phyloP scores from a whole-genome alignment of 805 yeast species.

The Suhomyces prunicola region DNA sequence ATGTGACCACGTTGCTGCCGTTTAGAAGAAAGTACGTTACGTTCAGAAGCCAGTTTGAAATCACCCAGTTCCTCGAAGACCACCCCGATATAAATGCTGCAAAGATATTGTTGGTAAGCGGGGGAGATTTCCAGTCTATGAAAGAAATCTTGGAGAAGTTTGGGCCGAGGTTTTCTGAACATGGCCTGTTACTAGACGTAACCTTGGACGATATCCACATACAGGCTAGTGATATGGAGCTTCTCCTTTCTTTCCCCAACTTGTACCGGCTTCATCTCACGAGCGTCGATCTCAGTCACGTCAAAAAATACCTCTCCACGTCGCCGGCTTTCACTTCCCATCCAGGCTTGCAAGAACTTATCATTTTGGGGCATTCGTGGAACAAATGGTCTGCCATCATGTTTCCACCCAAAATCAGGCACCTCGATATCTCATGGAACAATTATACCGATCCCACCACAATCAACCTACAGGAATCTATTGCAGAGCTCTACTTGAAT shows the following conservation, averaged over 20 bases:
- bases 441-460: slow-evolving; percentile 20
- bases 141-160: slow-evolving; percentile 20
- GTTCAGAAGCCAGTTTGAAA: slow-evolving; percentile 26
- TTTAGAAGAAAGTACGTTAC: slow-evolving; percentile 7
- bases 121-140: slow-evolving; percentile 30
- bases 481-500: slow-evolving; percentile 31
- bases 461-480: slow-evolving; percentile 18
- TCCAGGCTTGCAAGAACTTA: slow-evolving; percentile 20
- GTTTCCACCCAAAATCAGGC: slow-evolving; percentile 25
- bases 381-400: slow-evolving; percentile 24
- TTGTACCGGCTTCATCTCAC: slow-evolving; percentile 30
- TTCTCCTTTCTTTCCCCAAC: slow-evolving; percentile 23
- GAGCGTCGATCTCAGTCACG: slow-evolving; percentile 15
- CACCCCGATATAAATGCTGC: slow-evolving; percentile 28
- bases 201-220: slow-evolving; percentile 26
- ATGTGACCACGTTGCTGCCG: slow-evolving; percentile 5
- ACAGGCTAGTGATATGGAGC: slow-evolving; percentile 15
- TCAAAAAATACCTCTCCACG: slow-evolving; percentile 3
- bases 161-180: slow-evolving; percentile 12
- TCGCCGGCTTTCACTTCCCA: slow-evolving; percentile 8
- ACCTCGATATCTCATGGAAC: slow-evolving; percentile 38
- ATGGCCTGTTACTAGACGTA: slow-evolving; percentile 21
- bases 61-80: slow-evolving; percentile 28
- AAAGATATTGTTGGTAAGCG: slow-evolving; percentile 24
- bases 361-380: slow-evolving; percentile 32